A percentile compares a stretch with the other conserved stretches of the same genome.
These are phyloP conservation scores for Sextonia rubra DNA, from an alignment of 164 flowering plant species.

Conservation along the genomic window DNA sequence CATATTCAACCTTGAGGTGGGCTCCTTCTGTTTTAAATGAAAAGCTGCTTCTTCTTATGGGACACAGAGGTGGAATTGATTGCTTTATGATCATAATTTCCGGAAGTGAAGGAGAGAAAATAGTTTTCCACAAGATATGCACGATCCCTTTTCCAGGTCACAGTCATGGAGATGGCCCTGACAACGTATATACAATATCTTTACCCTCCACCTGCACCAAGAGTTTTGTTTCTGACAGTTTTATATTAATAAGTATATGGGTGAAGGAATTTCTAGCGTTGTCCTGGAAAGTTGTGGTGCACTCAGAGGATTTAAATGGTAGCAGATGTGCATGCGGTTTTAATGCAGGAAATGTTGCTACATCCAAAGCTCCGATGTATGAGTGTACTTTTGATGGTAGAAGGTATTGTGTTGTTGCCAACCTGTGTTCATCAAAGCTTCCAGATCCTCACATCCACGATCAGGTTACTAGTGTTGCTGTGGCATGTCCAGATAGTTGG, in stretches of 20 bases:
- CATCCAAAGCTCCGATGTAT: conserved; percentile 28
- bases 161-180: conserved; percentile 37
- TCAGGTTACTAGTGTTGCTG: conserved; percentile 62
- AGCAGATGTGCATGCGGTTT: conserved; percentile 30
- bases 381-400: conserved; percentile 40
- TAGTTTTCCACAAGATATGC: conserved; percentile 52
- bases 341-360: conserved; percentile 19
- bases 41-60: conserved; percentile 54
- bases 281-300: conserved; percentile 72
- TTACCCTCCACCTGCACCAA: conserved; percentile 37
- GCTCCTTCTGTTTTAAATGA: conserved; percentile 55
- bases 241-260: conserved; percentile 74
- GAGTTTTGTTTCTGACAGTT: conserved; percentile 31
- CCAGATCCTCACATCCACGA: conserved; percentile 46
- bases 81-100: conserved; percentile 42
- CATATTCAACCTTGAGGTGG: conserved; percentile 75
- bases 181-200: conserved; percentile 48
- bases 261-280: conserved; percentile 55
- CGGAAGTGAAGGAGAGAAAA: conserved; percentile 29
- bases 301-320: conserved; percentile 38
- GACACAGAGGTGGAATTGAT: conserved; percentile 74
- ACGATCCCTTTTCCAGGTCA: conserved; percentile 54
- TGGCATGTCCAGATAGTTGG: conserved; percentile 36
- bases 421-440: conserved; percentile 49
- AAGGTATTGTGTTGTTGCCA: conserved; percentile 40